Percentiles rank a stretch among this genome's conserved stretches.
These are phyloP conservation scores for Hypholoma sublateritium DNA, from an alignment of 768 basidiomycete genomes.

Conservation along the genomic window DNA sequence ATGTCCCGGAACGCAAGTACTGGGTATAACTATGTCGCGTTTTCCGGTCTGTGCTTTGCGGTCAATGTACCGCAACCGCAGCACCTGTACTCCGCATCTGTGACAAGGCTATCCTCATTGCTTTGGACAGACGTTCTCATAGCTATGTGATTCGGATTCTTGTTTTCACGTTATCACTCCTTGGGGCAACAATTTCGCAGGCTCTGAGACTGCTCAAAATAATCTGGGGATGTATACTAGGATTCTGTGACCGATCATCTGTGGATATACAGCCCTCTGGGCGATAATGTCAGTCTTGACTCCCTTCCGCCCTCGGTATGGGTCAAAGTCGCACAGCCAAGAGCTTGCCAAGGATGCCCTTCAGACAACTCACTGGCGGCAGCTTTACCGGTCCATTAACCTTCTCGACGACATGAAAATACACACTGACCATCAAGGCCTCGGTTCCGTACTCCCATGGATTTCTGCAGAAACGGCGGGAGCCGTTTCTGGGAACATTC, in stretches of 20 bases:
- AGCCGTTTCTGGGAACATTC: neutral
- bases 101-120: neutral
- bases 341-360: neutral
- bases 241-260: neutral
- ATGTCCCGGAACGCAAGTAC: too few species aligned
- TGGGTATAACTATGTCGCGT: too few species aligned
- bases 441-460: conserved; percentile 20
- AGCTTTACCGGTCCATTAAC: conserved; percentile 8
- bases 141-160: neutral
- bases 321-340: neutral
- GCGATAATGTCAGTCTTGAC: neutral
- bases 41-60: too few species aligned
- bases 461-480: neutral
- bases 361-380: neutral
- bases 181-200: neutral
- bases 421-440: conserved; percentile 14
- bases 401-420: conserved; percentile 5
- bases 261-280: neutral
- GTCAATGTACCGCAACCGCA: too few species aligned
- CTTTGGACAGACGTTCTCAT: neutral
- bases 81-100: too few species aligned
- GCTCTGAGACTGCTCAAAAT: neutral
- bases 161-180: neutral
- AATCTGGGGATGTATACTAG: neutral
- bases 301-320: neutral